A percentile compares a stretch with the other conserved stretches of the same genome.
phyloP scores from a whole-genome alignment of 2,329 filamentous ascomycete species.

The Aspergillus awamori region DNA sequence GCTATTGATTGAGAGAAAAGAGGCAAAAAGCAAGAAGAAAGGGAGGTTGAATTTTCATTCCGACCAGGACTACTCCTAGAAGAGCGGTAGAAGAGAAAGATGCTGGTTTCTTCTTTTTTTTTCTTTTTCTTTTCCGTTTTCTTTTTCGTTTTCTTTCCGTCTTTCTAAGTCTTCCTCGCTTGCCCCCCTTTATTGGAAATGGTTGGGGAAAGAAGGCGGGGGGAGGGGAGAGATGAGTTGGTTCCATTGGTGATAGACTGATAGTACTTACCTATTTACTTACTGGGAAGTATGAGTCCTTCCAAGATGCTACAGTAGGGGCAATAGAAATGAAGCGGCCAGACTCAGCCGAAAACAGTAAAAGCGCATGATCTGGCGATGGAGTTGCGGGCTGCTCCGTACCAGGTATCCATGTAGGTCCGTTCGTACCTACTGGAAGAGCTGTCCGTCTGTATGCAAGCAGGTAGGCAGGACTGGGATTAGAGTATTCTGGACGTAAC shows the following conservation, averaged over 20 bases:
- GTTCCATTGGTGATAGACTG: neutral
- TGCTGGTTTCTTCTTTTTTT: neutral
- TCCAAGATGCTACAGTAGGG: neutral
- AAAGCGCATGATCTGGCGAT: neutral
- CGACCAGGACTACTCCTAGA: neutral
- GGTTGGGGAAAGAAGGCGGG: neutral
- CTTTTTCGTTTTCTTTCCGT: neutral
- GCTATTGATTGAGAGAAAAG: neutral
- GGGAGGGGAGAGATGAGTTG: neutral
- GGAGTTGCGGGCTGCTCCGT: neutral
- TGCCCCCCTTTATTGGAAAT: constrained; percentile 13
- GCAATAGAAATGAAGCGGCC: neutral
- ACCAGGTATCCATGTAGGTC: constrained; percentile 4
- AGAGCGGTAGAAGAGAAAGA: neutral
- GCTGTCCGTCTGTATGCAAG: neutral
- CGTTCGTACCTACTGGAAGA: neutral
- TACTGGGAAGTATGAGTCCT: no score
- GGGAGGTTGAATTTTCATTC: neutral
- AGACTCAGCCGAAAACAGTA: neutral
- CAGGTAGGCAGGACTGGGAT: neutral
- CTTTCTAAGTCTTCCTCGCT: constrained; percentile 9
- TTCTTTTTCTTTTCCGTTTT: constrained; percentile 8
- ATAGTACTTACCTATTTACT: neutral
- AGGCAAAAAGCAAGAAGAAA: neutral
- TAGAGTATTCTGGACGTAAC: neutral